Evolutionary conservation across 139 green algal species (phyloP).

Genomic region (Chlamydomonas asymmetrica): DNA sequence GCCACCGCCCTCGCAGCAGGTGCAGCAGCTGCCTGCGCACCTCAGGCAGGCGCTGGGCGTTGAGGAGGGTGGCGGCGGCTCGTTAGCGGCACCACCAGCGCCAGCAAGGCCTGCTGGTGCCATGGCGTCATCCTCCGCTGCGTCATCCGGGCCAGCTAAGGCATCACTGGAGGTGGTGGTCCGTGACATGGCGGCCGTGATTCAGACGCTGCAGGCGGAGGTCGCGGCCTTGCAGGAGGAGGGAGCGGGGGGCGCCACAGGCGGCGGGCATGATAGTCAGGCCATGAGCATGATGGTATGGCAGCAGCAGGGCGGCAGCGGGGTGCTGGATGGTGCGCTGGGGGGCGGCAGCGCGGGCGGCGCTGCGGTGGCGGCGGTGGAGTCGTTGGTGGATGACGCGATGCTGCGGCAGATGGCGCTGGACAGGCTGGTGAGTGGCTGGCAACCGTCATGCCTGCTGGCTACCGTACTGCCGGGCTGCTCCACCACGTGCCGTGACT

Average conservation of each 20-base stretch:
- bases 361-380: background rate
- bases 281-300: background rate
- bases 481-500: too few relatives aligned
- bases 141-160: too few relatives aligned
- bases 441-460: too few relatives aligned
- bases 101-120: too few relatives aligned
- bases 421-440: too few relatives aligned
- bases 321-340: background rate
- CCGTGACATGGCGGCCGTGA: background rate
- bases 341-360: background rate
- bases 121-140: too few relatives aligned
- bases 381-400: constrained; percentile 37
- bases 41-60: too few relatives aligned
- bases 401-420: constrained; percentile 43
- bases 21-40: too few relatives aligned
- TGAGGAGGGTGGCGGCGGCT: too few relatives aligned
- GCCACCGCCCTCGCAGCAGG: too few relatives aligned
- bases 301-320: background rate
- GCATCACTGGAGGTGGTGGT: background rate
- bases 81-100: too few relatives aligned
- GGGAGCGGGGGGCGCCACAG: background rate
- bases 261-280: background rate
- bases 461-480: too few relatives aligned
- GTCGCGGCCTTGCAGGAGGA: background rate
- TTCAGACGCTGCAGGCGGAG: background rate